phyloP scores from a whole-genome alignment of 2,329 filamentous ascomycete species.

The Nemania diffusa region DNA sequence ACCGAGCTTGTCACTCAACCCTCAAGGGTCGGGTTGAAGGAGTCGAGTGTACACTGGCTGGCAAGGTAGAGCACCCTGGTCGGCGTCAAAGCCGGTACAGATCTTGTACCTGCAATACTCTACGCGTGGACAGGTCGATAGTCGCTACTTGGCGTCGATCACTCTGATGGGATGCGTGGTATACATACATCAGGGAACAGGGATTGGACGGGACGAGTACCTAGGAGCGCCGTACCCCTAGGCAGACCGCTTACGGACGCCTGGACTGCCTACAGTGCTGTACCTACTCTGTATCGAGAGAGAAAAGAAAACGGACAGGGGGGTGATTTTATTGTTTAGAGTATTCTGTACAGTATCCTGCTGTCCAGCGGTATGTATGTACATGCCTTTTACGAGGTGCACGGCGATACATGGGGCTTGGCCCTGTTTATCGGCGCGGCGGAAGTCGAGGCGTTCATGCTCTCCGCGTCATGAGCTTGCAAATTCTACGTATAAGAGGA shows the following conservation, averaged over 20 bases:
- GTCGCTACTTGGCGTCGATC: constrained; percentile 45
- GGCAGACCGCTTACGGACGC: constrained; percentile 44
- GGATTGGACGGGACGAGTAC: constrained; percentile 45
- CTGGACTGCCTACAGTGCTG: constrained; percentile 32
- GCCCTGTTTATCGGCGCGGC: constrained; percentile 35
- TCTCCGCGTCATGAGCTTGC: constrained; percentile 30
- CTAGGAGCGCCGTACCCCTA: constrained; percentile 42
- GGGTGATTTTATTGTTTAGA: constrained; percentile 42
- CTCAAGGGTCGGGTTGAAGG: constrained; percentile 37
- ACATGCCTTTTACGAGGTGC: constrained; percentile 34
- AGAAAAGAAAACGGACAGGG: constrained; percentile 36
- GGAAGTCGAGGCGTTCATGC: constrained; percentile 37
- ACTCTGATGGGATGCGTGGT: constrained; percentile 42
- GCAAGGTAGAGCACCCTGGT: constrained; percentile 23
- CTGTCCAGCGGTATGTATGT: constrained; percentile 21
- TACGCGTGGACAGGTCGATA: constrained; percentile 42
- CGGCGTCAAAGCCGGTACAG: constrained; percentile 32
- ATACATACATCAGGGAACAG: constrained; percentile 42
- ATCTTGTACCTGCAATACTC: constrained; percentile 38
- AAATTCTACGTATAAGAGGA: constrained; percentile 16
- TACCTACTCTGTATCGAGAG: constrained; percentile 8
- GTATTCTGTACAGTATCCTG: constrained; percentile 17
- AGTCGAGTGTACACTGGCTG: constrained; percentile 33
- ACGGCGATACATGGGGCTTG: constrained; percentile 27
- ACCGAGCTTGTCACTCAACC: constrained; percentile 33